Base-by-base conservation (phyloP, 2,329 filamentous ascomycete species). In the Phyllosticta paracitricarpa region DNA sequence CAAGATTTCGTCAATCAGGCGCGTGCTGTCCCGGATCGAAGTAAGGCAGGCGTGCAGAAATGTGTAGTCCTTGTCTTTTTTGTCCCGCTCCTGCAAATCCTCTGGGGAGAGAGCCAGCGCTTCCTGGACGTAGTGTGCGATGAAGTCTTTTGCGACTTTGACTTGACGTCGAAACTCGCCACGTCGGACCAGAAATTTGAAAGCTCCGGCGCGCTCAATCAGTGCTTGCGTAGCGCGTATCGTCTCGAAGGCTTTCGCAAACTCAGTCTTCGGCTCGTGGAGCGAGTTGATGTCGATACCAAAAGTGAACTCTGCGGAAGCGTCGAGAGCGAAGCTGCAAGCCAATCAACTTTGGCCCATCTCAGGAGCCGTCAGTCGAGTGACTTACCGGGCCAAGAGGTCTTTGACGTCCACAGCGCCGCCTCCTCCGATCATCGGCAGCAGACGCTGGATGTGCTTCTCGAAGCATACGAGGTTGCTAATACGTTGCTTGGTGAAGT, bases 391-490 rank as follows among this genome's bases (percentile, higher is more conserved):
- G 33, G 33, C 8, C 69, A 80, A 79, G 7, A 79, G 70, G 19
- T 68, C 65, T 56, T 75, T 73, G 5, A 76, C 59, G 60, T 76
- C 72, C 28, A 75, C 66, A 19, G 64, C n/a, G 70, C 70, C 71
- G 53, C 85, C 79, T 62, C 82, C 74, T 0, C 68, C 67, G n/a
- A 71, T 35, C 8, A 26, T 14, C 0, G 84, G 84, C 8, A 89
- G 78, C 24, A 79, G 73, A 24, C 80, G 75, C 28, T 77, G 71
- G 12, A 87, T 76, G 72, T 88, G 84, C 2, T 70, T 73, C 65
- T 89, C 85, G 57, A 88, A 85, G 1, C 81, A 82, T 0, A 75
- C 73, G 3, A 84, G 69, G 66, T 84, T 78, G 4, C 76, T 78
- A 9, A 84, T 75, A 64, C 83, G 81, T 10, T 77, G 75, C 8